Percentiles rank a stretch among this genome's conserved stretches.
Conservation (phyloP, 495 filamentous ascomycete genomes). For the Neurospora intermedia region DNA sequence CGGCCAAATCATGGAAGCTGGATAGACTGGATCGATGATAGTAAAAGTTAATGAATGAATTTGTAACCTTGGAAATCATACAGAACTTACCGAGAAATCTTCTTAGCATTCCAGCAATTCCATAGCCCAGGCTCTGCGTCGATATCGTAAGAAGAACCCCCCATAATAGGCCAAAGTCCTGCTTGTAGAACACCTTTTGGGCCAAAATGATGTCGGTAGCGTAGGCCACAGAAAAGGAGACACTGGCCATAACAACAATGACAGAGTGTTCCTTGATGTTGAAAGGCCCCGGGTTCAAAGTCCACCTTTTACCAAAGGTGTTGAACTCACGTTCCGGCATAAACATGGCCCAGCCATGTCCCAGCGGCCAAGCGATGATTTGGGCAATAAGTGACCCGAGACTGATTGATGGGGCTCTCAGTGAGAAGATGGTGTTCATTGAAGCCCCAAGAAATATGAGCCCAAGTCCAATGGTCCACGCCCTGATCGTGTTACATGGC, state of each 20-base stretch:
- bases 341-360: constrained; percentile 40
- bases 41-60: background rate
- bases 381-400: constrained; percentile 60
- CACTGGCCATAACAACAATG: constrained; percentile 64
- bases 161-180: constrained; percentile 57
- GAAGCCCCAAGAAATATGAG: constrained; percentile 55
- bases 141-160: constrained; percentile 58
- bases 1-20: constrained; percentile 70
- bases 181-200: constrained; percentile 53
- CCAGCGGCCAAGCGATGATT: constrained; percentile 59
- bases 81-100: constrained; percentile 32
- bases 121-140: constrained; percentile 65
- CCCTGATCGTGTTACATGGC: constrained; percentile 59
- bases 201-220: constrained; percentile 61
- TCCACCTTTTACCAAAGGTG: constrained; percentile 45
- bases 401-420: constrained; percentile 54
- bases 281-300: constrained; percentile 62
- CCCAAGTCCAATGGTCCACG: constrained; percentile 60
- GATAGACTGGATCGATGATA: constrained; percentile 31
- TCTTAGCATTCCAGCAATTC: constrained; percentile 56
- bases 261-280: constrained; percentile 74
- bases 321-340: constrained; percentile 42
- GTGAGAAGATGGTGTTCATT: constrained; percentile 61
- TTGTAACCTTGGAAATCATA: background rate
- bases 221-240: constrained; percentile 51